Evolutionary conservation across 306 rosid species (phyloP).

Genomic region (Fragaria nilgerrensis): DNA sequence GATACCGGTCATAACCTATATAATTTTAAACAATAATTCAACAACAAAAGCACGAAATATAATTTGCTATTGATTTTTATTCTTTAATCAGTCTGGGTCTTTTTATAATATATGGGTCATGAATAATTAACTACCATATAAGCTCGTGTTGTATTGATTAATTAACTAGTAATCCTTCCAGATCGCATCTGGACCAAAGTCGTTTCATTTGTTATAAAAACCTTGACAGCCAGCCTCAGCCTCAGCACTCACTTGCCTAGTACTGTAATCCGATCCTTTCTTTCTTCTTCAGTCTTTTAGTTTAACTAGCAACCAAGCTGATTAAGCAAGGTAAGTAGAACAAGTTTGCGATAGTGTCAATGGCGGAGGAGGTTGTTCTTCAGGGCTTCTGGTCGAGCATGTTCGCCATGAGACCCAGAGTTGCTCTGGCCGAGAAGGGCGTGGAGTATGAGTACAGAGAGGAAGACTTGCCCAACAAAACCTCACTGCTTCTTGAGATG

Average conservation of each 20-base stretch:
- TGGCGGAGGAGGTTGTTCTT: constrained; percentile 32
- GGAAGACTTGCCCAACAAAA: constrained; percentile 39
- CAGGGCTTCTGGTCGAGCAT: constrained; percentile 38
- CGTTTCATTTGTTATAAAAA: not conserved
- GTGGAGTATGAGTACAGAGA: constrained; percentile 34
- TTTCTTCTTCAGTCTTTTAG: not conserved
- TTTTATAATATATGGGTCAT: too few species aligned
- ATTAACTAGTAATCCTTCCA: too few species aligned
- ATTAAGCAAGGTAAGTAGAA: not conserved
- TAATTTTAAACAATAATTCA: too few species aligned
- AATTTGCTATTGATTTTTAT: too few species aligned
- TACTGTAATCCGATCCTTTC: not conserved
- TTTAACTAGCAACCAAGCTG: not conserved
- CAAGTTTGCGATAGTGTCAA: not conserved
- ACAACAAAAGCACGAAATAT: too few species aligned
- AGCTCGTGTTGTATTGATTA: too few species aligned
- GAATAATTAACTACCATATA: too few species aligned
- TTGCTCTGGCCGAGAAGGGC: constrained; percentile 42
- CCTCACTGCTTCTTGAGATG: constrained; percentile 44
- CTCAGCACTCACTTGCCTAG: not conserved
- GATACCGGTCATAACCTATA: too few species aligned
- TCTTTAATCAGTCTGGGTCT: too few species aligned
- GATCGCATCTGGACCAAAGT: too few species aligned
- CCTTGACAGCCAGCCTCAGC: not conserved
- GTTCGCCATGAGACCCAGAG: constrained; percentile 32